phyloP scores from a whole-genome alignment of 139 green algal species.

The Marvania coccoides region DNA sequence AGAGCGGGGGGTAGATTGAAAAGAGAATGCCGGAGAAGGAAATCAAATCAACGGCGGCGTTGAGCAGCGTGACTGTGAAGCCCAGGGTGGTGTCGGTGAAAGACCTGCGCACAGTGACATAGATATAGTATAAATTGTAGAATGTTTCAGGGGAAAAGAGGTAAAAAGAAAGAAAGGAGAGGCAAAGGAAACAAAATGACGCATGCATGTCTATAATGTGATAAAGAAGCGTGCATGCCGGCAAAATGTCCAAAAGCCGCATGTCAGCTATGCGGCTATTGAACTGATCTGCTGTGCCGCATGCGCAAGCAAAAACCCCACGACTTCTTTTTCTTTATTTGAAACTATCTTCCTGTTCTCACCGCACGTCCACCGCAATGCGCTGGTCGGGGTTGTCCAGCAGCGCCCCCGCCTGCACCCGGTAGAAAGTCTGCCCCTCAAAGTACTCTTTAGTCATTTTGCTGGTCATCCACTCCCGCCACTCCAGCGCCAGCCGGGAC shows the following conservation, averaged over 20 bases:
- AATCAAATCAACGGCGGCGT: constrained; percentile 81
- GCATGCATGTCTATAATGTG: too few relatives aligned
- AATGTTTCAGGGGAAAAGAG: too few relatives aligned
- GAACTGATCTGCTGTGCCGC: too few relatives aligned
- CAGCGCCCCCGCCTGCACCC: constrained; percentile 54
- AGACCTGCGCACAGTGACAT: too few relatives aligned
- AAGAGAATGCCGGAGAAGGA: constrained; percentile 95
- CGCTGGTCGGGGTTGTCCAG: constrained; percentile 92
- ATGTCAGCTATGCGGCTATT: too few relatives aligned
- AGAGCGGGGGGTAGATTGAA: constrained; percentile 96
- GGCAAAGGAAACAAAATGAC: too few relatives aligned
- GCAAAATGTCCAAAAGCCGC: too few relatives aligned
- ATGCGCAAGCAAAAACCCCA: too few relatives aligned
- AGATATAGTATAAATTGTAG: constrained; percentile 4
- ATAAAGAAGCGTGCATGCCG: too few relatives aligned
- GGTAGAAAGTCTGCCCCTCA: constrained; percentile 80
- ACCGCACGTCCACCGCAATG: constrained; percentile 72
- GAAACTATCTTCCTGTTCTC: neutral
- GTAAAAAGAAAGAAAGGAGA: too few relatives aligned
- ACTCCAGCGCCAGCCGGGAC: constrained; percentile 78
- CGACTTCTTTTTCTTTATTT: neutral
- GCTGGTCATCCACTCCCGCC: constrained; percentile 92
- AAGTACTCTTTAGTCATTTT: constrained; percentile 81
- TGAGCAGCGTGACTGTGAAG: constrained; percentile 81
- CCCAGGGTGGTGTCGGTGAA: constrained; percentile 86